phyloP scores from a whole-genome alignment of 108 stramenopile genomes.

The Seminavis robusta region DNA sequence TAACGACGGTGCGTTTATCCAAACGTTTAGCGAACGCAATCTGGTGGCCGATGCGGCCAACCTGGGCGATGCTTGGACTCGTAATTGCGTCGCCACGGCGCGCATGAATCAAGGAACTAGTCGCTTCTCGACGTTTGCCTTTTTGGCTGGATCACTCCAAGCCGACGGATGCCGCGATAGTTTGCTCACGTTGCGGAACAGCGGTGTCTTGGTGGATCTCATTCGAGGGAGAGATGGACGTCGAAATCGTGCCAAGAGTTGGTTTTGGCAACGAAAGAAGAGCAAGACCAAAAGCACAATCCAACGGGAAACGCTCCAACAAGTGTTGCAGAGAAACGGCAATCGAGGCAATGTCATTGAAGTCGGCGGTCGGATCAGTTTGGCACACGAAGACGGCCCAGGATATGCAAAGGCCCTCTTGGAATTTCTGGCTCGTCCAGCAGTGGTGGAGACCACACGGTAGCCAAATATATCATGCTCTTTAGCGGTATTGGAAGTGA shows the following conservation, averaged over 20 bases:
- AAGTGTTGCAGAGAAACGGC: conserved; percentile 35
- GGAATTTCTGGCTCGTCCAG: conserved; percentile 20
- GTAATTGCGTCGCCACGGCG: conserved; percentile 37
- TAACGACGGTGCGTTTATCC: conserved; percentile 41
- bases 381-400: conserved; percentile 53
- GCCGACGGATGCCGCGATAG: conserved; percentile 45
- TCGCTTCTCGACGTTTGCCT: conserved; percentile 57
- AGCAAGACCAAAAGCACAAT: background rate
- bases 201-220: conserved; percentile 28
- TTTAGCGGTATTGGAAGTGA: too few species aligned
- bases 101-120: conserved; percentile 19
- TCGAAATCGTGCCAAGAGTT: conserved; percentile 43
- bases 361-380: conserved; percentile 46
- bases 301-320: conserved; percentile 15
- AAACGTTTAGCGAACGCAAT: conserved; percentile 51
- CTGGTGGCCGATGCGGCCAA: conserved; percentile 40
- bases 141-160: conserved; percentile 55
- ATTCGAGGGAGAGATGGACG: conserved; percentile 46
- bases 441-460: too few species aligned
- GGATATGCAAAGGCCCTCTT: conserved; percentile 40
- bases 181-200: conserved; percentile 23
- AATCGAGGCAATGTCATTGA: conserved; percentile 22
- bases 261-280: conserved; percentile 54
- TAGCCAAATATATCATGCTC: too few species aligned
- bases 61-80: conserved; percentile 45